A percentile compares a stretch with the other conserved stretches of the same genome.
These are phyloP conservation scores for Ascoidea rubescens DNA, from an alignment of 805 yeast genomes.

Conservation along the genomic window DNA sequence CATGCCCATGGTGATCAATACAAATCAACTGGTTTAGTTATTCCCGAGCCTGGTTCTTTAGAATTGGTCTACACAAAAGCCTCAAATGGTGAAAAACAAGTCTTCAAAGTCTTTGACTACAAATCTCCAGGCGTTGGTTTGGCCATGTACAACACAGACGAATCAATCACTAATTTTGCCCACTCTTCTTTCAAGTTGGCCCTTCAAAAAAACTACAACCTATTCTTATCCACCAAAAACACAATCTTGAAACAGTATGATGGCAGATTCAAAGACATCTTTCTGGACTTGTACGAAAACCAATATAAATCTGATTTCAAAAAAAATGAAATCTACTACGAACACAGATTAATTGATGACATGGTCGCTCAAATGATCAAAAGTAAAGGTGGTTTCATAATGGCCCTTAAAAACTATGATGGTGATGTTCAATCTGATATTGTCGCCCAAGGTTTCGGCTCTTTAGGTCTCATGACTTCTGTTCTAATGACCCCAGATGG, in stretches of 20 bases:
- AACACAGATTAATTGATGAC: constrained; percentile 92
- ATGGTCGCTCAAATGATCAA: constrained; percentile 99
- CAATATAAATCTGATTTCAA: constrained; percentile 65
- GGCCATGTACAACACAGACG: constrained; percentile 94
- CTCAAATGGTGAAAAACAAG: constrained; percentile 38
- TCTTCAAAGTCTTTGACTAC: constrained; percentile 53
- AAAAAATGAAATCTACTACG: constrained; percentile 80
- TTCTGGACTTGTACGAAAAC: constrained; percentile 63
- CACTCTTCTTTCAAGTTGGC: constrained; percentile 85
- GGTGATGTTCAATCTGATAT: constrained; percentile 96
- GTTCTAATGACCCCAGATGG: constrained; percentile 97
- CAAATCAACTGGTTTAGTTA: constrained; percentile 76
- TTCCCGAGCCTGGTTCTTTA: constrained; percentile 70
- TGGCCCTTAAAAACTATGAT: constrained; percentile 95
- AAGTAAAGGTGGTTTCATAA: constrained; percentile 86
- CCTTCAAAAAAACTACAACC: constrained; percentile 57
- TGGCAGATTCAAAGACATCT: constrained; percentile 90
- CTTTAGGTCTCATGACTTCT: constrained; percentile 93
- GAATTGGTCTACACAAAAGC: constrained; percentile 64
- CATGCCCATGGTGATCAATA: constrained; percentile 97
- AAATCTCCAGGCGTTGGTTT: constrained; percentile 62
- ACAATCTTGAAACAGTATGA: constrained; percentile 90
- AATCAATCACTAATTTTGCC: constrained; percentile 85
- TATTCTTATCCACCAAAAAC: constrained; percentile 86
- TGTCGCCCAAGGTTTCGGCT: constrained; percentile 97